phyloP scores from a whole-genome alignment of 495 filamentous ascomycete genomes.

The Talaromyces ruber region DNA sequence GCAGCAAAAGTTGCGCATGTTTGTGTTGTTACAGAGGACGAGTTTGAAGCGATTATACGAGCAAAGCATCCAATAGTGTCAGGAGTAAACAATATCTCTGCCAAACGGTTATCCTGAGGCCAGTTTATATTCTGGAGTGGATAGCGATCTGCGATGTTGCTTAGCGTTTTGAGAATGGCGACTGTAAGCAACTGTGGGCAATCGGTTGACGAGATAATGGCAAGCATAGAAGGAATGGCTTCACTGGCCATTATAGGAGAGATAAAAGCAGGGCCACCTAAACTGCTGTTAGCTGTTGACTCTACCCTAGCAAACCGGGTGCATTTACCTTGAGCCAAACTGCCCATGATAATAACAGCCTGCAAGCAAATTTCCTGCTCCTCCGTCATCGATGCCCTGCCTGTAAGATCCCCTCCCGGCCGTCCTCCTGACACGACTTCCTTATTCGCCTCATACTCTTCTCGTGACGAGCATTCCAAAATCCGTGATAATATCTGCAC shows the following conservation, averaged over 20 bases:
- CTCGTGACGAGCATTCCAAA: slow-evolving; percentile 28
- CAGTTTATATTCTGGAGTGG: slow-evolving; percentile 37
- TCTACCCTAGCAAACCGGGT: background rate
- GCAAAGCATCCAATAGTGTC: slow-evolving; percentile 49
- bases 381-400: slow-evolving; percentile 17
- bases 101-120: slow-evolving; percentile 41
- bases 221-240: slow-evolving; percentile 57
- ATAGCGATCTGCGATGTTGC: slow-evolving; percentile 60
- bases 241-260: slow-evolving; percentile 58
- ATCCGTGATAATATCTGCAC: slow-evolving; percentile 58
- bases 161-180: slow-evolving; percentile 66
- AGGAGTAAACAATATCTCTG: slow-evolving; percentile 55
- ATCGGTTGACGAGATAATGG: slow-evolving; percentile 54
- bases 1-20: slow-evolving; percentile 62
- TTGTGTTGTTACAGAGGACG: slow-evolving; percentile 38
- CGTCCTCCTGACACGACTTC: slow-evolving; percentile 21
- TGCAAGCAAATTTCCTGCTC: slow-evolving; percentile 66
- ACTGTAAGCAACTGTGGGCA: slow-evolving; percentile 57
- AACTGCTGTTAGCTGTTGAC: background rate
- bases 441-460: slow-evolving; percentile 23
- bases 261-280: slow-evolving; percentile 77
- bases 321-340: slow-evolving; percentile 68
- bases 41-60: slow-evolving; percentile 55
- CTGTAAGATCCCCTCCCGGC: background rate
- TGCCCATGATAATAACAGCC: slow-evolving; percentile 71